Evolutionary conservation across 768 basidiomycete genomes (phyloP).

Genomic region (Leccinum ochraceum): DNA sequence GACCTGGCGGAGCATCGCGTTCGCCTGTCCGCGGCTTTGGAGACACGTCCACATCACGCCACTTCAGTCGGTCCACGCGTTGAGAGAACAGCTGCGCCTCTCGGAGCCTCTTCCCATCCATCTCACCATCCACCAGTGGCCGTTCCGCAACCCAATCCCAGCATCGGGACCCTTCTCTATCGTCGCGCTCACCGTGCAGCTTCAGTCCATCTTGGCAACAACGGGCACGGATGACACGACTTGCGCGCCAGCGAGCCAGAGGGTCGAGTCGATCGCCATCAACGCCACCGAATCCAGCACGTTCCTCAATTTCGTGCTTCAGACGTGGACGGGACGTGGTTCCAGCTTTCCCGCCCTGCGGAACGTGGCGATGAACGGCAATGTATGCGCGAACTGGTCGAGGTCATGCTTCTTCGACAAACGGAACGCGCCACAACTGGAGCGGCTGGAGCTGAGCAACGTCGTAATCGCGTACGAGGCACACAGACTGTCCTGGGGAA

Average conservation of each 20-base stretch:
- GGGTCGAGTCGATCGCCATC: slow-evolving; percentile 19
- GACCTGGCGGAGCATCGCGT: slow-evolving; percentile 17
- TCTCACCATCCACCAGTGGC: slow-evolving; percentile 22
- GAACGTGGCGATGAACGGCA: slow-evolving; percentile 13
- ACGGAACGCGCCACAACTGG: slow-evolving; percentile 14
- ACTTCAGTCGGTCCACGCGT: slow-evolving; percentile 3
- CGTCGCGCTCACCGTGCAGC: slow-evolving; percentile 16
- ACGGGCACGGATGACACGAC: slow-evolving; percentile 1
- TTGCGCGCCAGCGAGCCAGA: slow-evolving; percentile 7
- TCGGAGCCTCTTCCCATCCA: slow-evolving; percentile 17
- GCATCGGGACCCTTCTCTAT: slow-evolving; percentile 15
- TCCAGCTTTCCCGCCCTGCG: slow-evolving; percentile 16
- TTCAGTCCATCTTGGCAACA: slow-evolving; percentile 16
- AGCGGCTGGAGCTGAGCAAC: slow-evolving; percentile 21
- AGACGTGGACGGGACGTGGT: slow-evolving; percentile 17
- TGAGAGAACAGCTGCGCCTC: slow-evolving; percentile 19
- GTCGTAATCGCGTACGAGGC: slow-evolving; percentile 14
- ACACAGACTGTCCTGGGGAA: slow-evolving; percentile 13
- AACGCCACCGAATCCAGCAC: slow-evolving; percentile 17
- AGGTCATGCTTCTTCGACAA: slow-evolving; percentile 21
- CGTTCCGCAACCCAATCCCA: slow-evolving; percentile 13
- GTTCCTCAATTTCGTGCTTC: slow-evolving; percentile 22
- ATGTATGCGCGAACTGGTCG: slow-evolving; percentile 22
- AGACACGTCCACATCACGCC: slow-evolving; percentile 21
- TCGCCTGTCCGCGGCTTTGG: slow-evolving; percentile 23